A percentile compares a stretch with the other conserved stretches of the same genome.
phyloP scores from a whole-genome alignment of 208 protist species.

The Trypanosoma rangeli region DNA sequence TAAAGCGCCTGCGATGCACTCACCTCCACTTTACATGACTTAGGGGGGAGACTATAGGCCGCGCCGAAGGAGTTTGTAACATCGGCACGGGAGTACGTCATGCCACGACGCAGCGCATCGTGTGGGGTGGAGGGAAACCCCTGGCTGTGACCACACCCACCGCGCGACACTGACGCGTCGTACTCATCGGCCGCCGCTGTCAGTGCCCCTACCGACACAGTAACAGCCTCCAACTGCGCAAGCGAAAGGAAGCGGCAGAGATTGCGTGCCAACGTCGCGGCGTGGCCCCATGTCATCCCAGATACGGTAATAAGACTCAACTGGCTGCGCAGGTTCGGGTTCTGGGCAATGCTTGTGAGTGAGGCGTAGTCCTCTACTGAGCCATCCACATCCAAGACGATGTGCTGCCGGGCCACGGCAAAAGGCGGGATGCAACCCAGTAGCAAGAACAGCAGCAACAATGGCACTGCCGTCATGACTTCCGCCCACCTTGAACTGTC shows the following conservation, averaged over 20 bases:
- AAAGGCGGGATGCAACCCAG: neutral
- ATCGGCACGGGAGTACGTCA: conserved; percentile 39
- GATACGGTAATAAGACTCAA: conserved; percentile 36
- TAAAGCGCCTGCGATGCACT: conserved; percentile 21
- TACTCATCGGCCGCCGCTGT: conserved; percentile 24
- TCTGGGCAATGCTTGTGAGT: conserved; percentile 32
- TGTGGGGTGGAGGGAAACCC: conserved; percentile 41
- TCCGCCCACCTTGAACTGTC: neutral
- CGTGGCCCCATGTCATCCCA: conserved; percentile 38
- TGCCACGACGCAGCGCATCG: conserved; percentile 30
- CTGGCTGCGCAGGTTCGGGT: conserved; percentile 1
- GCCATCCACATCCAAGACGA: conserved; percentile 44
- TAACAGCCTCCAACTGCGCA: conserved; percentile 10
- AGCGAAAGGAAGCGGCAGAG: conserved; percentile 33
- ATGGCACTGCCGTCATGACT: neutral
- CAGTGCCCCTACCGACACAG: conserved; percentile 22
- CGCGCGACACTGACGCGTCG: conserved; percentile 4
- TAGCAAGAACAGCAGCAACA: neutral
- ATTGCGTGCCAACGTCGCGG: conserved; percentile 22
- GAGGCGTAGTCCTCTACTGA: conserved; percentile 41
- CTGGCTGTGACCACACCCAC: conserved; percentile 22
- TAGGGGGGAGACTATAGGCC: conserved; percentile 19
- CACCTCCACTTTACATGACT: neutral
- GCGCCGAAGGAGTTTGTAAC: conserved; percentile 32
- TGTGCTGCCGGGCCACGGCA: neutral